phyloP scores from a whole-genome alignment of 331 rosid species.

The Ulmus americana region DNA sequence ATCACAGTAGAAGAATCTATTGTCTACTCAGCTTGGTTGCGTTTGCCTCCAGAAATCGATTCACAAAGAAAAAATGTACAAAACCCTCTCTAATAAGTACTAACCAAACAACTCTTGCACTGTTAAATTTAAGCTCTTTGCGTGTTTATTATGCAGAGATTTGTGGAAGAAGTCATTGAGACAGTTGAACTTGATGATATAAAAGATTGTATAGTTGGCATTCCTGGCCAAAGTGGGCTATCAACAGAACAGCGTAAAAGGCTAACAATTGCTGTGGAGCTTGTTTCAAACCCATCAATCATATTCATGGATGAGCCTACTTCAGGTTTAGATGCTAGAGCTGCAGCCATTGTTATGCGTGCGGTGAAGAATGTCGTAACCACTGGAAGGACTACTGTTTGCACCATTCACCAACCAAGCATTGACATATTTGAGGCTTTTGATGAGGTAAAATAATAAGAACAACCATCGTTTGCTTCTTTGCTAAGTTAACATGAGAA shows the following conservation, averaged over 20 bases:
- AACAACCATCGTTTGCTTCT: not conserved
- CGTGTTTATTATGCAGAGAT: constrained; percentile 27
- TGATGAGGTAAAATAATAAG: constrained; percentile 42
- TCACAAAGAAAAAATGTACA: constrained; percentile 53
- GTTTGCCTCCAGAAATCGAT: constrained; percentile 58
- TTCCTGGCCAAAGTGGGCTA: constrained; percentile 47
- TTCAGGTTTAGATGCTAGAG: constrained; percentile 69
- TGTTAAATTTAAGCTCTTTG: too few species aligned
- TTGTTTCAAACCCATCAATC: constrained; percentile 64
- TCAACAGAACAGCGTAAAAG: constrained; percentile 64
- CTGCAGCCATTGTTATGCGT: constrained; percentile 70
- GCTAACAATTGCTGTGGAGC: constrained; percentile 56
- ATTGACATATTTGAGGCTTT: constrained; percentile 63
- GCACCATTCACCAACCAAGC: constrained; percentile 77
- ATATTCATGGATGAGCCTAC: constrained; percentile 81
- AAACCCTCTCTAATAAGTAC: not conserved
- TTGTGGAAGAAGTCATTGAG: constrained; percentile 56
- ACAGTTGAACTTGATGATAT: constrained; percentile 50
- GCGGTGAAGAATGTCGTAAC: constrained; percentile 52
- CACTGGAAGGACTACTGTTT: constrained; percentile 53
- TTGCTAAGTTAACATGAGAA: too few species aligned
- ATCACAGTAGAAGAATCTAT: constrained; percentile 86
- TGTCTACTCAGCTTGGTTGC: constrained; percentile 75
- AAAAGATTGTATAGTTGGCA: constrained; percentile 51
- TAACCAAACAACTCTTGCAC: too few species aligned